A percentile compares a stretch with the other conserved stretches of the same genome.
phyloP scores from a whole-genome alignment of 768 basidiomycete genomes.

The Rhodotorula paludigena region DNA sequence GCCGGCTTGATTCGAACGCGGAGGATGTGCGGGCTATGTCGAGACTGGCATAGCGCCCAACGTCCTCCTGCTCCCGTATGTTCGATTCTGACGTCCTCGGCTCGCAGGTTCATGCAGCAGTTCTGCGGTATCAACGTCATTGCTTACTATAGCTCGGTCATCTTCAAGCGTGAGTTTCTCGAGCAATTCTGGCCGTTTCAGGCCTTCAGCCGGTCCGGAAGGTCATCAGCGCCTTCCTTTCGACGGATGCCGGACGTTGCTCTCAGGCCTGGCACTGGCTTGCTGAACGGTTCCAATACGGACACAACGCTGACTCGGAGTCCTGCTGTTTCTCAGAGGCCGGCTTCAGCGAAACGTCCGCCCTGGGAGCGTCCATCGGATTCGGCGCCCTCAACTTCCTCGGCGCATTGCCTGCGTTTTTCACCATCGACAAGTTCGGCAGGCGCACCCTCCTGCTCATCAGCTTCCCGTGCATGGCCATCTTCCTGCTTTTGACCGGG shows the following conservation, averaged over 20 bases:
- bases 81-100: conserved; percentile 44
- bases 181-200: background rate
- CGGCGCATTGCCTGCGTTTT: conserved; percentile 26
- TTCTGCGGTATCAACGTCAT: conserved; percentile 30
- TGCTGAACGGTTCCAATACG: no score
- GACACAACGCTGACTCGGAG: no score
- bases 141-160: no score
- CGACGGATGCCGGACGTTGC: background rate
- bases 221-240: background rate
- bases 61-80: conserved; percentile 9
- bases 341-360: conserved; percentile 43
- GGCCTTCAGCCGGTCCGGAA: no score
- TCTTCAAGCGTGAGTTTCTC: no score
- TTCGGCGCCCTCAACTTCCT: conserved; percentile 17
- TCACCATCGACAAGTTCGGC: conserved; percentile 39
- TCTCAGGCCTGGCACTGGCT: no score
- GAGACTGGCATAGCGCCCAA: background rate
- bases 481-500: conserved; percentile 59
- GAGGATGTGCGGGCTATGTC: no score
- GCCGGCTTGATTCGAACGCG: no score
- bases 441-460: conserved; percentile 66
- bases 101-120: conserved; percentile 49
- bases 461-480: conserved; percentile 75
- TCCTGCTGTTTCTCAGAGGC: background rate
- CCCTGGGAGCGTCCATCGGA: conserved; percentile 38